These are phyloP conservation scores for Ocimum tenuiflorum DNA, from an alignment of 257 asterid genomes.

Conservation along the genomic window DNA sequence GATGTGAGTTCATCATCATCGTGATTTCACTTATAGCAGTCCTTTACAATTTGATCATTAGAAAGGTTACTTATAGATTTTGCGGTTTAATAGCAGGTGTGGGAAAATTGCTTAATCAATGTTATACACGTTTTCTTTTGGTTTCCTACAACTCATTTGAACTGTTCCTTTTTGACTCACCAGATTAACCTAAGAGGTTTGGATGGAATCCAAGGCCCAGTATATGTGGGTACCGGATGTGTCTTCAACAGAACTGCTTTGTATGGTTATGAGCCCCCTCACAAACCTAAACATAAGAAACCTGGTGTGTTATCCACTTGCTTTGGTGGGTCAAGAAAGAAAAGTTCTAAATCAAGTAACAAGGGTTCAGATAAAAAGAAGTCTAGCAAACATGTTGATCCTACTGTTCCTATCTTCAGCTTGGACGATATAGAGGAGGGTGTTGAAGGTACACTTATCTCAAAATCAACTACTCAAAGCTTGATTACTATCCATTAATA, in stretches of 20 bases:
- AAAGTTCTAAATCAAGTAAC: conserved; percentile 63
- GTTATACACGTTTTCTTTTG: not conserved
- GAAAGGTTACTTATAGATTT: not conserved
- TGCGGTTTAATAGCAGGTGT: not conserved
- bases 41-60: conserved; percentile 1
- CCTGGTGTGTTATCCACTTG: conserved; percentile 55
- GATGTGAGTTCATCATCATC: conserved; percentile 58
- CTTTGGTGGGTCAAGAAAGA: conserved; percentile 72
- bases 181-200: conserved; percentile 96
- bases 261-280: conserved; percentile 89
- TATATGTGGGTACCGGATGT: conserved; percentile 95
- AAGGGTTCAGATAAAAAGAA: conserved; percentile 89
- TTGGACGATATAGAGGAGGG: conserved; percentile 98
- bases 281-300: conserved; percentile 72
- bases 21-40: not conserved
- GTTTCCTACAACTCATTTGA: conserved; percentile 14
- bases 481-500: not conserved
- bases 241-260: conserved; percentile 91
- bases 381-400: conserved; percentile 82
- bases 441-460: conserved; percentile 68
- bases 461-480: conserved; percentile 10
- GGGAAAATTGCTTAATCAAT: not conserved
- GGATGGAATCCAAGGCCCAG: conserved; percentile 98
- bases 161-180: conserved; percentile 9
- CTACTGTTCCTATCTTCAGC: conserved; percentile 88